phyloP scores from a whole-genome alignment of 495 filamentous ascomycete genomes.

The Xanthoparmelia taractica region DNA sequence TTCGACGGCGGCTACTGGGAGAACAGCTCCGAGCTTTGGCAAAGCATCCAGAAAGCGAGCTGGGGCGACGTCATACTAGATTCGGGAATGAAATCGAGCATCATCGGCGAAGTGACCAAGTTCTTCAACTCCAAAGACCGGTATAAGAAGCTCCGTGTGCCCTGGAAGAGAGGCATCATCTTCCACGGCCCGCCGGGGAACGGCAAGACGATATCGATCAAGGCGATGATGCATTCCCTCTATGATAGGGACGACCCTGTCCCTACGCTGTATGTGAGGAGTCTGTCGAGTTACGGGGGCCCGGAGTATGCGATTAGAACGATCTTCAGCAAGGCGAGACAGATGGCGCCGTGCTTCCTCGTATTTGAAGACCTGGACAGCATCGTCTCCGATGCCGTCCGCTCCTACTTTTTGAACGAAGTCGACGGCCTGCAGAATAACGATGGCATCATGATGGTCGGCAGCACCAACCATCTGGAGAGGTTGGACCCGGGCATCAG shows the following conservation, averaged over 20 bases:
- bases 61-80: constrained; percentile 43
- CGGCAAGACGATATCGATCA: constrained; percentile 64
- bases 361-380: constrained; percentile 64
- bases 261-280: constrained; percentile 50
- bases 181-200: constrained; percentile 33
- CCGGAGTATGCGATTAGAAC: constrained; percentile 37
- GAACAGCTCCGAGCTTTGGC: constrained; percentile 29
- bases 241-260: constrained; percentile 34
- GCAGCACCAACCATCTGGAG: constrained; percentile 56
- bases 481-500: constrained; percentile 52
- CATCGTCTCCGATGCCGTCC: constrained; percentile 43
- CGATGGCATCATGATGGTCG: constrained; percentile 60
- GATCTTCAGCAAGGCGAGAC: constrained; percentile 48
- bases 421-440: constrained; percentile 61
- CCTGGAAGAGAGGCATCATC: constrained; percentile 35
- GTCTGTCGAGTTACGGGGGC: constrained; percentile 16
- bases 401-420: constrained; percentile 64
- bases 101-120: constrained; percentile 33
- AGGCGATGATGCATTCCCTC: constrained; percentile 57
- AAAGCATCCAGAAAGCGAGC: constrained; percentile 34
- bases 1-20: constrained; percentile 35
- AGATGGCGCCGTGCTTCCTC: constrained; percentile 36
- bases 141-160: constrained; percentile 38
- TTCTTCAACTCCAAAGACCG: constrained; percentile 37
- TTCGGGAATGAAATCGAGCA: constrained; percentile 35